Conservation (phyloP, 257 asterid species). For the Solanum gandarillasii region DNA sequence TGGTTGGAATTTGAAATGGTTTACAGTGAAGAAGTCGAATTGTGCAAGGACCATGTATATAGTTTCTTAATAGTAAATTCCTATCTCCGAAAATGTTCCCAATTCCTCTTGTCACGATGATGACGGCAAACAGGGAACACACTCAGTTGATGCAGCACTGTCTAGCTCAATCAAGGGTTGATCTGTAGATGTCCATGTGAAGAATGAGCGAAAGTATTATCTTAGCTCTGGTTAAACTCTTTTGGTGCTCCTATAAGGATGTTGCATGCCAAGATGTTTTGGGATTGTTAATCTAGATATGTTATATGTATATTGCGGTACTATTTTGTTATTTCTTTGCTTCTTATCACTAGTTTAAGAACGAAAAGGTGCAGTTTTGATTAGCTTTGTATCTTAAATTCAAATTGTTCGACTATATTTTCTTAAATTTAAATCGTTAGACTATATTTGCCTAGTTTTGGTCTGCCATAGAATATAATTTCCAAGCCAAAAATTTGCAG, state of each 20-base stretch:
- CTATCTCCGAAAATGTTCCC: neutral
- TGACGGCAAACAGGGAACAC: neutral
- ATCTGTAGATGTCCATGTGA: neutral
- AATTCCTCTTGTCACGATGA: neutral
- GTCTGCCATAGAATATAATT: neutral
- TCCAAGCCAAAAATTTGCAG: slow-evolving; percentile 29
- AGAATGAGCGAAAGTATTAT: neutral
- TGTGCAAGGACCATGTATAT: neutral
- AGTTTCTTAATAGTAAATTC: neutral
- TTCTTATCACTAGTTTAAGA: neutral
- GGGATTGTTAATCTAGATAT: neutral
- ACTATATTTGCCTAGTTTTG: neutral
- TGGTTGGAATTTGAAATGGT: neutral
- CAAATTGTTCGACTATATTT: neutral
- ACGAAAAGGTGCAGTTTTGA: neutral
- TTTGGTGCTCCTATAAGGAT: neutral
- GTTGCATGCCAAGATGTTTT: neutral
- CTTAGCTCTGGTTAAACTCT: neutral
- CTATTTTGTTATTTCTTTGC: neutral
- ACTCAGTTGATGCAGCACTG: neutral
- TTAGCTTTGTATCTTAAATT: neutral
- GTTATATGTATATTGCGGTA: neutral
- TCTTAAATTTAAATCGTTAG: neutral
- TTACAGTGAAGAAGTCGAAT: neutral
- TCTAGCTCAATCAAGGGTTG: neutral